Evolutionary conservation across 345 rosid species (phyloP).

Genomic region (Salix viminalis): DNA sequence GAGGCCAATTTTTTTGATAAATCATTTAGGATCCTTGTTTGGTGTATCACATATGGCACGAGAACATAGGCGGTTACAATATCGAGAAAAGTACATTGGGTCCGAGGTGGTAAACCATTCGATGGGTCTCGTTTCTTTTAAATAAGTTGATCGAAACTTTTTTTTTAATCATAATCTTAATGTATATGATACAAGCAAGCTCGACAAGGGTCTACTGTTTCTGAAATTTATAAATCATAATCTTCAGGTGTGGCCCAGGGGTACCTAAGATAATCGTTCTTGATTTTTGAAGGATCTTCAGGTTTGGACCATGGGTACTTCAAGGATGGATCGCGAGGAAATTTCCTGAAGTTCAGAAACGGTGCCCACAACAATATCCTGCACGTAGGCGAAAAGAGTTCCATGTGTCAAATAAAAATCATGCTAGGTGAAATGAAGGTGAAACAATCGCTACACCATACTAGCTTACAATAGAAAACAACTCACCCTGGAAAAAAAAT

Average conservation of each 20-base stretch:
- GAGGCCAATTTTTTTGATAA: conserved; percentile 5
- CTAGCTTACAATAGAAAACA: background rate
- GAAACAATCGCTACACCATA: background rate
- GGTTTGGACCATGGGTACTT: conserved; percentile 81
- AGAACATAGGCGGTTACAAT: conserved; percentile 20
- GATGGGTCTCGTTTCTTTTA: background rate
- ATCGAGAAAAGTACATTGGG: background rate
- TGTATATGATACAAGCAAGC: background rate
- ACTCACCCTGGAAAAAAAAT: conserved; percentile 83
- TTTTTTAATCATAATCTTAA: background rate
- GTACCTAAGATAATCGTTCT: conserved; percentile 46
- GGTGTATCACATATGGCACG: conserved; percentile 7
- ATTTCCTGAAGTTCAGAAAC: conserved; percentile 84
- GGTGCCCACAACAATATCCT: conserved; percentile 83
- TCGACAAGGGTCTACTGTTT: background rate
- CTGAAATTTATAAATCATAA: conserved; percentile 34
- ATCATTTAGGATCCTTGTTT: conserved; percentile 10
- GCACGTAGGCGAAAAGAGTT: conserved; percentile 3
- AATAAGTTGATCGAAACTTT: background rate
- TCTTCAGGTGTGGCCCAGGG: conserved; percentile 86
- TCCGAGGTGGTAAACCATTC: background rate
- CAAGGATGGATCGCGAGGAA: conserved; percentile 79
- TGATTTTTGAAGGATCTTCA: conserved; percentile 53
- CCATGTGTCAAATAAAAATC: background rate
- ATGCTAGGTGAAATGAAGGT: background rate